Conservation (phyloP, 2,329 filamentous ascomycete species). For the Macrophomina tecta region DNA sequence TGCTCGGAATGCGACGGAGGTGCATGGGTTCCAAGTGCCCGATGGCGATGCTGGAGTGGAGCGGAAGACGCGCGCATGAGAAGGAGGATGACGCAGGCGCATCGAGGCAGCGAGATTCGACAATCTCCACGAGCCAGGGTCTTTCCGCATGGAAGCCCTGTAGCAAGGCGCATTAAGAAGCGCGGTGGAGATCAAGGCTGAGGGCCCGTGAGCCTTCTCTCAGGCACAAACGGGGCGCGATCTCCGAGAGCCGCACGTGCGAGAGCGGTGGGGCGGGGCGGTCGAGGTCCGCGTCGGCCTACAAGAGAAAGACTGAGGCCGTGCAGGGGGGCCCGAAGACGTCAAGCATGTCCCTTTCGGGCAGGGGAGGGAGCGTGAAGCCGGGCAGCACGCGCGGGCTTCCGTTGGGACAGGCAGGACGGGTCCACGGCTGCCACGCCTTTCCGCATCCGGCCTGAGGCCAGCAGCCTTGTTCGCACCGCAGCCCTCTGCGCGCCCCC, state of each 20-base stretch:
- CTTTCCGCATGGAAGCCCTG: not conserved
- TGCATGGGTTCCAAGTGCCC: slow-evolving; percentile 1
- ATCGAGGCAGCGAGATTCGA: not conserved
- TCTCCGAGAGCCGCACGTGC: slow-evolving; percentile 11
- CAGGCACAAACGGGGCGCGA: not conserved
- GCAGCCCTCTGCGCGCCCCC: not conserved
- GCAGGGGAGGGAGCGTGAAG: not conserved
- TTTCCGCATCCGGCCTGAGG: not conserved
- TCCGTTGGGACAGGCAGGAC: not conserved
- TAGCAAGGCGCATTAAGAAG: slow-evolving; percentile 1
- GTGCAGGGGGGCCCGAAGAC: not conserved
- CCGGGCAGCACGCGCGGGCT: not conserved
- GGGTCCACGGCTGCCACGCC: not conserved
- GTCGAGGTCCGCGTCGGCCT: not conserved
- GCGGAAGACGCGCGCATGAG: not conserved
- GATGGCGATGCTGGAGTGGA: not conserved
- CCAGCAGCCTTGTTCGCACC: slow-evolving; percentile 14
- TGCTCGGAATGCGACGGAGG: too few species aligned
- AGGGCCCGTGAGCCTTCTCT: not conserved
- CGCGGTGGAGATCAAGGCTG: not conserved
- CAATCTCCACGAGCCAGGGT: not conserved
- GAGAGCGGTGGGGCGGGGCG: not conserved
- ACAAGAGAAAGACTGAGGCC: not conserved
- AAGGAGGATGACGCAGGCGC: not conserved
- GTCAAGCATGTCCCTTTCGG: not conserved